Evolutionary conservation across 2,329 filamentous ascomycete genomes (phyloP).

Genomic region (Microsporum canis): DNA sequence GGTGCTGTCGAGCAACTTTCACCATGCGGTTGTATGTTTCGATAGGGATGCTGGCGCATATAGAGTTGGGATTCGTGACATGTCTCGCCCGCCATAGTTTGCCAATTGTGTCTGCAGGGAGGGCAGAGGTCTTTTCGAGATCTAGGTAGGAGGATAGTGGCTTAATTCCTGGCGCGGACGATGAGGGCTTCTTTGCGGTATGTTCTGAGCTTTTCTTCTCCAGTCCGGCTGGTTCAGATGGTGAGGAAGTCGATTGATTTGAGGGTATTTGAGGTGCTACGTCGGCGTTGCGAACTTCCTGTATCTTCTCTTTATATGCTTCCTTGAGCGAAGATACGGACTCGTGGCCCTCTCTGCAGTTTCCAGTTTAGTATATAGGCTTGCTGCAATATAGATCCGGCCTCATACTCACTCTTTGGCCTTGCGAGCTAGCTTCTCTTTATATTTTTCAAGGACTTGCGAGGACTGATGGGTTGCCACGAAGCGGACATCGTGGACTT

Average conservation of each 20-base stretch:
- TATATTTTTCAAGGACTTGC: slow-evolving; percentile 71
- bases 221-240: slow-evolving; percentile 16
- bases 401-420: slow-evolving; percentile 49
- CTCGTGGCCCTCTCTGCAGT: slow-evolving; percentile 56
- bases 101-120: slow-evolving; percentile 73
- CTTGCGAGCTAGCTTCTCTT: slow-evolving; percentile 70
- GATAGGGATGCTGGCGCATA: slow-evolving; percentile 74
- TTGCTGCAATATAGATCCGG: neutral
- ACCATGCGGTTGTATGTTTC: slow-evolving; percentile 64
- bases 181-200: slow-evolving; percentile 14
- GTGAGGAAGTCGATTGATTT: slow-evolving; percentile 17
- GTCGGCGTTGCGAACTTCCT: slow-evolving; percentile 52
- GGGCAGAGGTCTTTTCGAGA: slow-evolving; percentile 59
- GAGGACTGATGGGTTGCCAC: slow-evolving; percentile 62
- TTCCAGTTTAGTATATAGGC: neutral
- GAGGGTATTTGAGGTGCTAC: slow-evolving; percentile 27
- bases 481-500: slow-evolving; percentile 85
- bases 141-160: slow-evolving; percentile 62
- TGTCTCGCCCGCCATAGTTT: slow-evolving; percentile 85
- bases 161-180: slow-evolving; percentile 44
- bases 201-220: slow-evolving; percentile 17
- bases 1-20: slow-evolving; percentile 58
- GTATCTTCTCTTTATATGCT: slow-evolving; percentile 76
- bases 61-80: slow-evolving; percentile 56
- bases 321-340: slow-evolving; percentile 51